These are phyloP conservation scores for Chytriomyces hyalinus DNA, from an alignment of 192 early-diverging fungal genomes.

Conservation along the genomic window DNA sequence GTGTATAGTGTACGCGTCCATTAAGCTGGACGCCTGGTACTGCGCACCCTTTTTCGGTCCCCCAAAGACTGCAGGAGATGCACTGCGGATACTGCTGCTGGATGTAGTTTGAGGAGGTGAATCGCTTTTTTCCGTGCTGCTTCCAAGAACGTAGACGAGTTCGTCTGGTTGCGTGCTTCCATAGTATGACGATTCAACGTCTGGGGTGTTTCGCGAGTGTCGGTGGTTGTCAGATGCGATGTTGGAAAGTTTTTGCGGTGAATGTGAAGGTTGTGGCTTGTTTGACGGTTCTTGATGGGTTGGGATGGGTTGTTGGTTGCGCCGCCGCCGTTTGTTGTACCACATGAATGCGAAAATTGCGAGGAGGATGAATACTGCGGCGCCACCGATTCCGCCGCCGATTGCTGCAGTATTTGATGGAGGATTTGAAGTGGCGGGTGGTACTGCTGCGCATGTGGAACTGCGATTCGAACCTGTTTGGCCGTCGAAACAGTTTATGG, in stretches of 20 bases:
- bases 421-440: neutral
- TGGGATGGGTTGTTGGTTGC: neutral
- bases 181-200: neutral
- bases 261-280: neutral
- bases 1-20: neutral
- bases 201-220: neutral
- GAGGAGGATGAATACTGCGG: neutral
- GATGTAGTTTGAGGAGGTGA: neutral
- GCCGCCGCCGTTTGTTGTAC: neutral
- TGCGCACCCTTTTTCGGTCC: too few relatives aligned
- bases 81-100: neutral
- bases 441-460: neutral
- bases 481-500: neutral
- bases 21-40: neutral
- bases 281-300: neutral
- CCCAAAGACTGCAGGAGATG: neutral
- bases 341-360: neutral
- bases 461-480: neutral
- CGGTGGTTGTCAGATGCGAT: neutral
- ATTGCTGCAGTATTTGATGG: neutral
- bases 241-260: neutral
- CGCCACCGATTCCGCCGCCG: neutral
- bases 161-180: too few relatives aligned
- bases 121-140: too few relatives aligned
- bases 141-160: too few relatives aligned